phyloP scores from a whole-genome alignment of 2,329 filamentous ascomycete species.

The Lasiodiplodia sp. region DNA sequence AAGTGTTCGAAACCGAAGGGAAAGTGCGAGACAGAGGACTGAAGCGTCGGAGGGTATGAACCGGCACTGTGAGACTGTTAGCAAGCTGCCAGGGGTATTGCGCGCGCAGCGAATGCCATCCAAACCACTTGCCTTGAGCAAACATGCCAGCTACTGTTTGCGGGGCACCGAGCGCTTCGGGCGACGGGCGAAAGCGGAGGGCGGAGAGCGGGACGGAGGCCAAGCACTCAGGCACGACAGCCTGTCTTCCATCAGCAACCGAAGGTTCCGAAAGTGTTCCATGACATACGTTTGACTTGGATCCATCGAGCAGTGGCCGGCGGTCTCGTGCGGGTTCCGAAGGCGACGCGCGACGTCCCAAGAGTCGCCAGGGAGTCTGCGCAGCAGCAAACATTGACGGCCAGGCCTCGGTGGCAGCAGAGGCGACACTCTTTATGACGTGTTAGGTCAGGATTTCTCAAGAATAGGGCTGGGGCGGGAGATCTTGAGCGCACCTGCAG shows the following conservation, averaged over 20 bases:
- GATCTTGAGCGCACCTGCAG: constrained; percentile 54
- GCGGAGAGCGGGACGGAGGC: constrained; percentile 29
- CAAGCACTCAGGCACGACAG: constrained; percentile 15
- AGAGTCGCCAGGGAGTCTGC: constrained; percentile 44
- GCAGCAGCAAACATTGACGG: constrained; percentile 49
- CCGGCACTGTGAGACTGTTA: constrained; percentile 9
- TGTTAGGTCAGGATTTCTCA: constrained; percentile 33
- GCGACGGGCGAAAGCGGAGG: constrained; percentile 33
- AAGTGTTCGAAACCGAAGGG: constrained; percentile 28
- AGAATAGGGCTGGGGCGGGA: constrained; percentile 29
- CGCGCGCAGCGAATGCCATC: neutral
- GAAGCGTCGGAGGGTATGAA: constrained; percentile 12
- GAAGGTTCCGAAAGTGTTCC: neutral
- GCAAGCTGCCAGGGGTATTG: neutral
- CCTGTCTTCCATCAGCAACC: constrained; percentile 6
- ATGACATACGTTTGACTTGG: constrained; percentile 11
- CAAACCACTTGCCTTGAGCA: constrained; percentile 18
- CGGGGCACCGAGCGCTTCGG: constrained; percentile 1
- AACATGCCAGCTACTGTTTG: constrained; percentile 25
- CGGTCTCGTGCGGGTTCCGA: constrained; percentile 34
- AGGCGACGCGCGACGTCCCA: constrained; percentile 36
- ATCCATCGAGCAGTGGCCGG: neutral
- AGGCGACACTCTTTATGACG: constrained; percentile 53
- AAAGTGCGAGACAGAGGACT: constrained; percentile 16
- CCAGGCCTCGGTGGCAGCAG: constrained; percentile 48